A percentile compares a stretch with the other conserved stretches of the same genome.
Evolutionary conservation across 1,284 basidiomycete genomes (phyloP).

Genomic region (Ganoderma lucidum): DNA sequence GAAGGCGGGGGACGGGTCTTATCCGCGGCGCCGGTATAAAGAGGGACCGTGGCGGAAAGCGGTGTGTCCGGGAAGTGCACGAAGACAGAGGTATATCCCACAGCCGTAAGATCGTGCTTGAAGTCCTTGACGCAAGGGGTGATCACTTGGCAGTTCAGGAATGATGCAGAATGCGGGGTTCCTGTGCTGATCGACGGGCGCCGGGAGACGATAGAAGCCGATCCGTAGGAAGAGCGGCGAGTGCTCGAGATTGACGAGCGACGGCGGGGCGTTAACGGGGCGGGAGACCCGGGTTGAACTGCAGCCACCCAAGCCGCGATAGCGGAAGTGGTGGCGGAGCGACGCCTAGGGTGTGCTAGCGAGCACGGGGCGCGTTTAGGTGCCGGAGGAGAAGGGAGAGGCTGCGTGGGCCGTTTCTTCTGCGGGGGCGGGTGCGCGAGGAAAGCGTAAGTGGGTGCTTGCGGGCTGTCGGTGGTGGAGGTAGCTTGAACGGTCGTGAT

Average conservation of each 20-base stretch:
- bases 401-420: constrained; percentile 44
- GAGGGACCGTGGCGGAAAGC: constrained; percentile 33
- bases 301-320: constrained; percentile 63
- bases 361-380: constrained; percentile 44
- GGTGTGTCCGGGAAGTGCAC: constrained; percentile 58
- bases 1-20: constrained; percentile 26
- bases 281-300: constrained; percentile 74
- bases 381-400: constrained; percentile 41
- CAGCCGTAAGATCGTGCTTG: constrained; percentile 58
- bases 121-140: constrained; percentile 51
- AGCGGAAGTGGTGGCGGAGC: constrained; percentile 45
- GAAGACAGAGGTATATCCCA: constrained; percentile 73
- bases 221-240: constrained; percentile 42
- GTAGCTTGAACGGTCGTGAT: constrained; percentile 15
- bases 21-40: constrained; percentile 20
- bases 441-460: constrained; percentile 41
- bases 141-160: constrained; percentile 46
- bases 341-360: constrained; percentile 38
- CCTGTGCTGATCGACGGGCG: constrained; percentile 45
- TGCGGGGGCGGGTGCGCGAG: constrained; percentile 43
- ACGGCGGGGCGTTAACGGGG: constrained; percentile 45
- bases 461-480: constrained; percentile 21
- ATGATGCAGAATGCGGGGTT: constrained; percentile 45
- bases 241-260: constrained; percentile 42
- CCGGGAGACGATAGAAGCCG: constrained; percentile 39